These are phyloP conservation scores for Erodium trifolium DNA, from an alignment of 441 rosid genomes.

Conservation along the genomic window DNA sequence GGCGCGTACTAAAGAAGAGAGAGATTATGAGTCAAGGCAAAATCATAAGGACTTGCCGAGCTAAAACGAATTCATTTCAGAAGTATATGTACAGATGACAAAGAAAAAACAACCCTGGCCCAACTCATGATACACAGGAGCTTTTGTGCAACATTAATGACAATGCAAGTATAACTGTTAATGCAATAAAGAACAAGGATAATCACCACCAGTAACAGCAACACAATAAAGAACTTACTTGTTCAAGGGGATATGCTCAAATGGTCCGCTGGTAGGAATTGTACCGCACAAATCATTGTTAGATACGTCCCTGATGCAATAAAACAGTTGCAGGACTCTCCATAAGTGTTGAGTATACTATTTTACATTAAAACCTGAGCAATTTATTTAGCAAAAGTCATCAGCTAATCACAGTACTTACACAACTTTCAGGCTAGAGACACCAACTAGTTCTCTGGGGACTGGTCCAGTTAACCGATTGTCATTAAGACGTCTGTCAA, in stretches of 20 bases:
- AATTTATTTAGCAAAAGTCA: background rate
- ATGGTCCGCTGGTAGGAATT: constrained; percentile 78
- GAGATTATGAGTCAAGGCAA: too few species aligned
- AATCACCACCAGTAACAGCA: background rate
- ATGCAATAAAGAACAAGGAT: background rate
- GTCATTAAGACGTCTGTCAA: constrained; percentile 78
- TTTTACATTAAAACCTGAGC: background rate
- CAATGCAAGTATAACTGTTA: too few species aligned
- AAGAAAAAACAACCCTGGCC: too few species aligned
- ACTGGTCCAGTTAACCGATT: constrained; percentile 70
- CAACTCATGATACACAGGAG: too few species aligned
- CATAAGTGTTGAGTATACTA: background rate
- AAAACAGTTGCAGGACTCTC: background rate
- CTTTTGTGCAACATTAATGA: too few species aligned
- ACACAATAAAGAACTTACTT: constrained; percentile 41
- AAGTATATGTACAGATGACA: too few species aligned
- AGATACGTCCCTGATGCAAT: constrained; percentile 59
- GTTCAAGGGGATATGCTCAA: constrained; percentile 69
- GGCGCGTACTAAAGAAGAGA: background rate
- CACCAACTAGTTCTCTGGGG: constrained; percentile 58
- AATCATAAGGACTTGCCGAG: background rate
- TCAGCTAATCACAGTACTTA: constrained; percentile 33
- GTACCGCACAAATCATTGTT: constrained; percentile 89
- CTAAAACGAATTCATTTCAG: background rate
- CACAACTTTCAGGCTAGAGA: constrained; percentile 91